Evolutionary conservation across 2,329 filamentous ascomycete species (phyloP).

Genomic region (Thielaviopsis punctulata): DNA sequence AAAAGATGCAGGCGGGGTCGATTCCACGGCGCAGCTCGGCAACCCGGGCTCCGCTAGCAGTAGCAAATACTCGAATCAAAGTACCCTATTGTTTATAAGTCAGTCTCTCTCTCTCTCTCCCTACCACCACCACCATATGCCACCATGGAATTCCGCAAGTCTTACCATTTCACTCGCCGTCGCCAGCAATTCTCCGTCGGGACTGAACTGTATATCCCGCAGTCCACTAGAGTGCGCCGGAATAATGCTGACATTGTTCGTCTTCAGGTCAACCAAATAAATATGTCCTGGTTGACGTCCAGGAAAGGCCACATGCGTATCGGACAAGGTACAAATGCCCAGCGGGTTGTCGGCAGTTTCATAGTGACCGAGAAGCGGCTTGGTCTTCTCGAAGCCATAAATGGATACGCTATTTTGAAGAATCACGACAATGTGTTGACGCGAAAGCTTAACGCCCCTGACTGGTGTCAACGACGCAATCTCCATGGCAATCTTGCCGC

Average conservation of each 20-base stretch:
- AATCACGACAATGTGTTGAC: conserved; percentile 61
- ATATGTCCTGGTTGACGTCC: conserved; percentile 80
- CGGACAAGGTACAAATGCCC: conserved; percentile 63
- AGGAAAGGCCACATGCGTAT: conserved; percentile 63
- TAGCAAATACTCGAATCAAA: conserved; percentile 70
- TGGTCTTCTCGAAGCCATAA: conserved; percentile 60
- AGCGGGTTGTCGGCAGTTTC: conserved; percentile 74
- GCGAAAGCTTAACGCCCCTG: conserved; percentile 60
- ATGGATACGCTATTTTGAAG: conserved; percentile 68
- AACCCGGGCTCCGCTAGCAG: conserved; percentile 60
- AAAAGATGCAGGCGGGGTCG: conserved; percentile 75
- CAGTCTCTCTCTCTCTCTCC: not conserved
- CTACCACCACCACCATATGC: conserved; percentile 20
- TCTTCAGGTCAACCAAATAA: conserved; percentile 64
- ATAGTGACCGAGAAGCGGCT: conserved; percentile 54
- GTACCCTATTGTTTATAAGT: conserved; percentile 38
- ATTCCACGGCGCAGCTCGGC: conserved; percentile 77
- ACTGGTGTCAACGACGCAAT: conserved; percentile 71
- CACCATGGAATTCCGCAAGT: not conserved
- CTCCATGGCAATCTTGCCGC: conserved; percentile 52
- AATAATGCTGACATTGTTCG: conserved; percentile 78
- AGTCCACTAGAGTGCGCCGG: conserved; percentile 72
- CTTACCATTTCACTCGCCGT: conserved; percentile 63
- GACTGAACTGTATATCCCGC: conserved; percentile 62
- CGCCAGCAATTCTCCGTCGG: conserved; percentile 64